Percentiles rank a stretch among this genome's conserved stretches.
Evolutionary conservation across 805 yeast genomes (phyloP).

Genomic region (Diddensiella santjacobensis): DNA sequence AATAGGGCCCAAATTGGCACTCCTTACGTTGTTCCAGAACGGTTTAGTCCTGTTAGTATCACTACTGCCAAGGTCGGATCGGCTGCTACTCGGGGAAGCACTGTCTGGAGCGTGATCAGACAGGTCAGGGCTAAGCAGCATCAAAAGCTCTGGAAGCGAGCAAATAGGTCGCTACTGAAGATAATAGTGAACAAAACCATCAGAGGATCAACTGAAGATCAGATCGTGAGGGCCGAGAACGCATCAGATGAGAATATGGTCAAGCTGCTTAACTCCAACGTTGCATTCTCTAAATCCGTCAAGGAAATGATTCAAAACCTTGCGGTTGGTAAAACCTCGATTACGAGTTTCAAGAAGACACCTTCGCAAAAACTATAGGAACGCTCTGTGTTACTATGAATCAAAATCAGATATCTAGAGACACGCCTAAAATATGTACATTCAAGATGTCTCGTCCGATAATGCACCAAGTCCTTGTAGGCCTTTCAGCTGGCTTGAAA

Average conservation of each 20-base stretch:
- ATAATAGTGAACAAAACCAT: conserved; percentile 7
- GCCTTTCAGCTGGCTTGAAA: conserved; percentile 1
- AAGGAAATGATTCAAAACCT: conserved; percentile 14
- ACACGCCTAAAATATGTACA: no score
- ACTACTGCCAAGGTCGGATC: neutral
- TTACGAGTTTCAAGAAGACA: conserved; percentile 14
- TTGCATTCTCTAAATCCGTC: conserved; percentile 10
- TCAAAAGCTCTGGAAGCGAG: neutral
- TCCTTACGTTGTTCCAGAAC: neutral
- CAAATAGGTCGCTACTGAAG: conserved; percentile 6
- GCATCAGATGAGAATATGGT: conserved; percentile 3
- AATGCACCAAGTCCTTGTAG: neutral
- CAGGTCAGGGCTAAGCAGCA: neutral
- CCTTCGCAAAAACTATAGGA: no score
- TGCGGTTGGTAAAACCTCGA: conserved; percentile 19
- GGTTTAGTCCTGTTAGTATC: neutral
- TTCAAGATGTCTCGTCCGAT: no score
- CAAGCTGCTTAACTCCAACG: conserved; percentile 16
- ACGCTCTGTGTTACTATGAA: no score
- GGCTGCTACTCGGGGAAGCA: neutral
- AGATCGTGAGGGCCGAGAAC: neutral
- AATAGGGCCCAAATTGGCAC: no score
- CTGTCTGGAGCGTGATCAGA: neutral
- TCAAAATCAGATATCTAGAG: no score
- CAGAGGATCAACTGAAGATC: neutral